Percentiles rank a stretch among this genome's conserved stretches.
phyloP scores from a whole-genome alignment of 805 yeast species.

The Saturnispora gosingensis region DNA sequence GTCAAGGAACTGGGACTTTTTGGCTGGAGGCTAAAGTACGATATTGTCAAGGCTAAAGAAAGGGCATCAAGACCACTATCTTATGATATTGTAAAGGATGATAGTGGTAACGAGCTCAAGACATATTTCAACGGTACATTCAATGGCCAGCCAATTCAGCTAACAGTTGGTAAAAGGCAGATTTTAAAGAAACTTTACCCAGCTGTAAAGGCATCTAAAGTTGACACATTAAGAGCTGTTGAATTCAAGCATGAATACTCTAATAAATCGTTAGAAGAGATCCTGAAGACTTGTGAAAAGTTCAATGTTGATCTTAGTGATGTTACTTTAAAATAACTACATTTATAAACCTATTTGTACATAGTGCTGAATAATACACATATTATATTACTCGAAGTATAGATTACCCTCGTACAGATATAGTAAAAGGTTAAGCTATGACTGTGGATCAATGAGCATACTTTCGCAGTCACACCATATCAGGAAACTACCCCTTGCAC shows the following conservation, averaged over 20 bases:
- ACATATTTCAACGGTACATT: constrained; percentile 42
- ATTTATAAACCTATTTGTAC: neutral
- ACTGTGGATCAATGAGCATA: neutral
- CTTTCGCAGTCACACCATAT: neutral
- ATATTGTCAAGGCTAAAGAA: constrained; percentile 42
- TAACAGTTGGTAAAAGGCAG: constrained; percentile 58
- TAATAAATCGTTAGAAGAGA: constrained; percentile 36
- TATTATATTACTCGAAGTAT: neutral
- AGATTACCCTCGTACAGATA: neutral
- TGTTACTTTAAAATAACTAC: constrained; percentile 6
- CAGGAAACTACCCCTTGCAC: constrained; percentile 1
- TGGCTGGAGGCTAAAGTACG: constrained; percentile 86
- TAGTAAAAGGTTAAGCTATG: neutral
- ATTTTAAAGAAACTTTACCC: constrained; percentile 48
- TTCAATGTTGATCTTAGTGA: constrained; percentile 32
- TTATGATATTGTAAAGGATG: constrained; percentile 24
- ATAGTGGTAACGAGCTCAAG: constrained; percentile 26
- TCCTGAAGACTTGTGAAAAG: constrained; percentile 40
- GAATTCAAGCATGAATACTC: constrained; percentile 39
- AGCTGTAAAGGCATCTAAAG: constrained; percentile 34
- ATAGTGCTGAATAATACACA: neutral
- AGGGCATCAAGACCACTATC: constrained; percentile 31
- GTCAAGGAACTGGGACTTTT: constrained; percentile 84
- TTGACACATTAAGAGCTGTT: constrained; percentile 35
- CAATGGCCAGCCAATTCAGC: constrained; percentile 35